Base-by-base conservation (phyloP, 495 filamentous ascomycete species). In the Penicillium lividum region DNA sequence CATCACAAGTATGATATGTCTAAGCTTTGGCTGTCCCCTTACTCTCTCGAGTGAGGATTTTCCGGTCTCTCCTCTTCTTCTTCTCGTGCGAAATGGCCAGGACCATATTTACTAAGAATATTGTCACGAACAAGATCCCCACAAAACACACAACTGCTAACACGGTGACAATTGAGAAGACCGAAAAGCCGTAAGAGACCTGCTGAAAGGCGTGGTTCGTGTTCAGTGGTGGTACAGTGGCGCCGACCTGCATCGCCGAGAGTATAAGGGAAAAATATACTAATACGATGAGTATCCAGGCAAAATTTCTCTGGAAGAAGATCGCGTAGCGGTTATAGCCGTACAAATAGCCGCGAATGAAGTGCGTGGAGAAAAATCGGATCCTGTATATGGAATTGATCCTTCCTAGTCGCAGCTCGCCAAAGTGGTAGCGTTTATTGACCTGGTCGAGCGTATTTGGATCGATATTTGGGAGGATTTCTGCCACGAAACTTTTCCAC, bases 211-310 rank as follows among this genome's bases (percentile, higher is more conserved):
- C 31, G 5, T 56, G 38, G 56, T 75, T 80, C 0, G 55, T 44
- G 7, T 63, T 42, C 0, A 86, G 69, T 5, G 53, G 56, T 2
- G 70, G 65, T 1, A 79, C 80, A 9, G 73, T 75, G 0, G 82
- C 67, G 0, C 83, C 84, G 44, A 86, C 83, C 60, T 86, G 84
- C 77, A 87, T 81, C 30, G 83, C 84, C 1, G 78, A 75, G 50
- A 86, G 68, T 6, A 83, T 78, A 9, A 85, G 65, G 25, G 73
- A 77, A 27, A 85, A 67, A 57, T 82, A 86, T 9, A 78, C 76
- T 10, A 78, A 72, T 4, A 70, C 68, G 5, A 74, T 64, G 0
- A 76, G 65, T 0, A 86, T 47, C 64, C 74, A 72, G 3, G 73
- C 68, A 34, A 84, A 73, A 55, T 84, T 81, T 7, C 80, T 71